Evolutionary conservation across 805 yeast genomes (phyloP).

Genomic region (Lipomyces kockii): DNA sequence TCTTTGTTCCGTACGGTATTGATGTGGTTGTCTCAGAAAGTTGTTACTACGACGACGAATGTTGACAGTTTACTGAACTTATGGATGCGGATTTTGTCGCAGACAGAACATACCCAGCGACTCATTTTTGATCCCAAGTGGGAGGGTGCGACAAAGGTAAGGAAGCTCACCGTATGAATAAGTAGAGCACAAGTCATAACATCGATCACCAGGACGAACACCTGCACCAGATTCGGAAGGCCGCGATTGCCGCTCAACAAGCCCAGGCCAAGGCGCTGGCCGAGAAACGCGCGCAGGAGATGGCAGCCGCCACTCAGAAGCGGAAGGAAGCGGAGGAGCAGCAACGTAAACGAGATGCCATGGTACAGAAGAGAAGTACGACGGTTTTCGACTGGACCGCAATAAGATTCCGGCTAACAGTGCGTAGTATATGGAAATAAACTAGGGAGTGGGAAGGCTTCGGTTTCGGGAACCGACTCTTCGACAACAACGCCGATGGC

Average conservation of each 20-base stretch:
- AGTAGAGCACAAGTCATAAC: neutral
- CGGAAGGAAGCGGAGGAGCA: conserved; percentile 24
- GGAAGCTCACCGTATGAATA: neutral
- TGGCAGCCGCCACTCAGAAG: conserved; percentile 11
- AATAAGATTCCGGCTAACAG: neutral
- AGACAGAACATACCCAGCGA: conserved; percentile 43
- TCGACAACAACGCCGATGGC: neutral
- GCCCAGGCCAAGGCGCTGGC: conserved; percentile 24
- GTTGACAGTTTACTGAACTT: conserved; percentile 42
- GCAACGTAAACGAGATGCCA: conserved; percentile 43
- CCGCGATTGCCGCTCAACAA: conserved; percentile 19
- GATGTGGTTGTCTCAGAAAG: conserved; percentile 15
- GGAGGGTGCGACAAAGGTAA: conserved; percentile 42
- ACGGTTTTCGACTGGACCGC: neutral
- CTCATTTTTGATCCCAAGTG: conserved; percentile 40
- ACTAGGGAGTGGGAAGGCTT: conserved; percentile 9
- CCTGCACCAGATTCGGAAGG: conserved; percentile 34
- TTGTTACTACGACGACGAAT: conserved; percentile 37
- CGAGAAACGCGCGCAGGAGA: conserved; percentile 25
- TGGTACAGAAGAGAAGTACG: conserved; percentile 31
- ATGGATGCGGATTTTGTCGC: conserved; percentile 44
- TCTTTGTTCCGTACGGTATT: neutral
- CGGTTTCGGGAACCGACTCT: neutral
- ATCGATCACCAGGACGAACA: conserved; percentile 34
- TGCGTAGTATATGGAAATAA: conserved; percentile 32